Evolutionary conservation across 257 asterid genomes (phyloP).

Genomic region (Paraleonurus japonicus): DNA sequence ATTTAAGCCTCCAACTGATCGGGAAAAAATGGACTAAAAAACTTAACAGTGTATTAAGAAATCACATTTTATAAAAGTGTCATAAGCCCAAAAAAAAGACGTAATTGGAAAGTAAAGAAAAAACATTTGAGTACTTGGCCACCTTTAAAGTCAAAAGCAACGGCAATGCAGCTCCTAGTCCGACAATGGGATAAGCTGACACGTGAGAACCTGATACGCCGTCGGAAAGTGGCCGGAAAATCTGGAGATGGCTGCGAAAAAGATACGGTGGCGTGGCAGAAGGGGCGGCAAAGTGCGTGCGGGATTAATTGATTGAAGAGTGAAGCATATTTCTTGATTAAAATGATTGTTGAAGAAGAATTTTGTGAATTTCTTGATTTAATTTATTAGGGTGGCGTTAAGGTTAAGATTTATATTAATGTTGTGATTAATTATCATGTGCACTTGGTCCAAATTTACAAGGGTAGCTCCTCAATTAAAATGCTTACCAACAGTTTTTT

Average conservation of each 20-base stretch:
- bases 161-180: slow-evolving; percentile 32
- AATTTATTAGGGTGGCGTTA: too few relatives aligned
- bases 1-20: slow-evolving; percentile 2
- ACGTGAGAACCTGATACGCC: slow-evolving; percentile 24
- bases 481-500: too few relatives aligned
- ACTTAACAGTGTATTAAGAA: too few relatives aligned
- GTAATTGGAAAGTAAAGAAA: not conserved
- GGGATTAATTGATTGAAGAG: too few relatives aligned
- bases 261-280: slow-evolving; percentile 22
- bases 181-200: slow-evolving; percentile 24
- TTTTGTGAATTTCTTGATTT: too few relatives aligned
- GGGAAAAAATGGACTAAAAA: not conserved
- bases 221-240: slow-evolving; percentile 36
- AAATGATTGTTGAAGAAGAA: too few relatives aligned
- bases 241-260: slow-evolving; percentile 20
- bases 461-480: too few relatives aligned
- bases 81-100: slow-evolving; percentile 12
- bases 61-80: not conserved
- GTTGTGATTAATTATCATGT: too few relatives aligned
- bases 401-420: too few relatives aligned
- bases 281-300: too few relatives aligned
- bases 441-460: too few relatives aligned
- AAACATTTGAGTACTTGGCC: slow-evolving; percentile 43
- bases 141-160: slow-evolving; percentile 50
- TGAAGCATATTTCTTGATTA: too few relatives aligned